Conservation (phyloP, 306 rosid species). For the Sesbania bispinosa region DNA sequence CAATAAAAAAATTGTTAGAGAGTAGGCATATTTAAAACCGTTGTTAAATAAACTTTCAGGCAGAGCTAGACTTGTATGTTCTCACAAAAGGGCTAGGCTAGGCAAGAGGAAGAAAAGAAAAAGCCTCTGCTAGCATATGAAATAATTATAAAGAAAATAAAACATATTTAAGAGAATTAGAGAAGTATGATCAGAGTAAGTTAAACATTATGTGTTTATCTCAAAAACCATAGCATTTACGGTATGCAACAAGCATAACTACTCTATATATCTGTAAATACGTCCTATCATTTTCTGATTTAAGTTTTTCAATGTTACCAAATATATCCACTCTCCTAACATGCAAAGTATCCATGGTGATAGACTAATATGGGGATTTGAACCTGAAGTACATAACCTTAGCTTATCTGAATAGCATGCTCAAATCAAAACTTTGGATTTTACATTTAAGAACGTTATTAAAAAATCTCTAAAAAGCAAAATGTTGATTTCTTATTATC, state of each 20-base stretch:
- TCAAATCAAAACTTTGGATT: not conserved
- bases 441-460: not conserved
- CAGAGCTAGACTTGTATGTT: not conserved
- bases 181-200: not conserved
- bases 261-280: not conserved
- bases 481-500: not conserved
- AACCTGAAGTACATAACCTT: not conserved
- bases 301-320: not conserved
- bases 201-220: not conserved
- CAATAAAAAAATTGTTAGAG: not conserved
- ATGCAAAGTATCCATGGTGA: not conserved
- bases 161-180: not conserved
- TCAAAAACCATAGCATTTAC: not conserved
- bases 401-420: not conserved
- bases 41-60: not conserved
- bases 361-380: not conserved
- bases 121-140: not conserved
- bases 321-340: not conserved
- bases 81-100: not conserved
- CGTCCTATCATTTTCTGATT: not conserved
- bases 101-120: not conserved
- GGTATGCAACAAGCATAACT: not conserved
- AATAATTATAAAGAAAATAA: not conserved
- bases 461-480: not conserved
- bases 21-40: not conserved